Percentiles rank a stretch among this genome's conserved stretches.
These are phyloP conservation scores for Lipomyces spencermartinsiae DNA, from an alignment of 805 yeast genomes.

Conservation along the genomic window DNA sequence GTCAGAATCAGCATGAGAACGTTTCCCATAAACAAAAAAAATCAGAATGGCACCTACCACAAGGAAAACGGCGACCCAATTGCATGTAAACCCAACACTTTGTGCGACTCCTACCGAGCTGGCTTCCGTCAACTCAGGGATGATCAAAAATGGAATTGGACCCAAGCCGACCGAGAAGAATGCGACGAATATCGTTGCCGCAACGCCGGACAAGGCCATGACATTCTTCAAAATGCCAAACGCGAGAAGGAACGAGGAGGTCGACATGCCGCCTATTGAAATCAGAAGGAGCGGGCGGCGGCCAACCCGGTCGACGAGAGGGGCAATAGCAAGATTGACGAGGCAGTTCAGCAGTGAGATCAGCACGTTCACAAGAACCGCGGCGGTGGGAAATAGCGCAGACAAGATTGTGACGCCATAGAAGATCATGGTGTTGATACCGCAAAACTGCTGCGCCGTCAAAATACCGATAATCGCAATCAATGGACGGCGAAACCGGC, in stretches of 20 bases:
- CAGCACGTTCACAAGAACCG: slow-evolving; percentile 74
- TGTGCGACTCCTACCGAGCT: slow-evolving; percentile 87
- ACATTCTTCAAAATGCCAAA: slow-evolving; percentile 61
- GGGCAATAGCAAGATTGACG: slow-evolving; percentile 76
- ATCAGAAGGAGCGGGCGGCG: slow-evolving; percentile 71
- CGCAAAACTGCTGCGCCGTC: slow-evolving; percentile 88
- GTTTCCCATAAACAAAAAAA: too few relatives aligned
- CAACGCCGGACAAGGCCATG: slow-evolving; percentile 60
- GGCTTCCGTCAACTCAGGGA: slow-evolving; percentile 85
- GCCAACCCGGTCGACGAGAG: slow-evolving; percentile 76
- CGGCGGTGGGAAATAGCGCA: slow-evolving; percentile 71
- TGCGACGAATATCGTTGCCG: slow-evolving; percentile 76
- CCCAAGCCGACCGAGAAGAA: slow-evolving; percentile 93
- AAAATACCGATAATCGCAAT: slow-evolving; percentile 73
- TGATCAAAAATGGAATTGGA: slow-evolving; percentile 90
- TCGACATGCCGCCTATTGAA: slow-evolving; percentile 73
- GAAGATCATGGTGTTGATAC: slow-evolving; percentile 89
- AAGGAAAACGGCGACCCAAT: slow-evolving; percentile 88
- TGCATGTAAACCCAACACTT: slow-evolving; percentile 87
- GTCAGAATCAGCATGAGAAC: neutral
- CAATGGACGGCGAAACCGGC: slow-evolving; percentile 63
- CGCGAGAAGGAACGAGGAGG: slow-evolving; percentile 67
- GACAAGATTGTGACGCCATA: slow-evolving; percentile 88
- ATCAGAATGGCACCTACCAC: slow-evolving; percentile 47
- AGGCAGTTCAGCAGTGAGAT: slow-evolving; percentile 77